These are phyloP conservation scores for Fraxinus sp. DNA, from an alignment of 305 asterid genomes.

Conservation along the genomic window DNA sequence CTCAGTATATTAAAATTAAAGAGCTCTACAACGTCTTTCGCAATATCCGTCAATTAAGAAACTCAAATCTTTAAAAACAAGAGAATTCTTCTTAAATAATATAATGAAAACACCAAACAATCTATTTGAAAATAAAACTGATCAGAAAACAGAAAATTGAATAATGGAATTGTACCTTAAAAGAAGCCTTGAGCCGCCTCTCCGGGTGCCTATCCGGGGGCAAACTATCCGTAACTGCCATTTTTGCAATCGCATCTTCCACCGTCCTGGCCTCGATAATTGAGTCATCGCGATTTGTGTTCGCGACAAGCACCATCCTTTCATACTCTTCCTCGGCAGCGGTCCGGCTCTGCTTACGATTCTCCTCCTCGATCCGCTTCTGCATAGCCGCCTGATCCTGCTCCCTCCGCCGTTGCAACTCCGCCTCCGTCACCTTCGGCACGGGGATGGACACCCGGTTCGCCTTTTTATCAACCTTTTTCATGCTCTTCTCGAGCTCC, in stretches of 20 bases:
- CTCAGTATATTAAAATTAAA: not conserved
- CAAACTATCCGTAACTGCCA: constrained; percentile 56
- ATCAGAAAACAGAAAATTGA: not conserved
- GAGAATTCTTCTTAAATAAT: not conserved
- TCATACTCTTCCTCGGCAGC: constrained; percentile 90
- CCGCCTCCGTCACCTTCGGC: constrained; percentile 90
- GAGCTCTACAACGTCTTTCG: not conserved
- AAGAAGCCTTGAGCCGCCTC: constrained; percentile 88
- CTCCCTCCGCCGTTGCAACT: constrained; percentile 65
- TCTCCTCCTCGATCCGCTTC: constrained; percentile 70
- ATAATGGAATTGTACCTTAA: constrained; percentile 53
- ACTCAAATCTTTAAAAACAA: not conserved
- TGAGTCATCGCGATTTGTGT: constrained; percentile 79
- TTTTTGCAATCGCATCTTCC: constrained; percentile 81
- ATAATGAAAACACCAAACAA: not conserved
- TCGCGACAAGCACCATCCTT: constrained; percentile 59
- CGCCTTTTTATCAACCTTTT: constrained; percentile 85
- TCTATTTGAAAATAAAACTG: not conserved
- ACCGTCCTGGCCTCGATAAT: constrained; percentile 68
- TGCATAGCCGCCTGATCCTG: constrained; percentile 63
- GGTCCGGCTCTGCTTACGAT: constrained; percentile 62
- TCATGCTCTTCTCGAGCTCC: constrained; percentile 67
- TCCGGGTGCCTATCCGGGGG: constrained; percentile 85
- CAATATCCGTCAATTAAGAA: not conserved
- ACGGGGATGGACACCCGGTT: constrained; percentile 65